A percentile compares a stretch with the other conserved stretches of the same genome.
phyloP scores from a whole-genome alignment of 106 monocot species.

The Platanthera guangdongensis region DNA sequence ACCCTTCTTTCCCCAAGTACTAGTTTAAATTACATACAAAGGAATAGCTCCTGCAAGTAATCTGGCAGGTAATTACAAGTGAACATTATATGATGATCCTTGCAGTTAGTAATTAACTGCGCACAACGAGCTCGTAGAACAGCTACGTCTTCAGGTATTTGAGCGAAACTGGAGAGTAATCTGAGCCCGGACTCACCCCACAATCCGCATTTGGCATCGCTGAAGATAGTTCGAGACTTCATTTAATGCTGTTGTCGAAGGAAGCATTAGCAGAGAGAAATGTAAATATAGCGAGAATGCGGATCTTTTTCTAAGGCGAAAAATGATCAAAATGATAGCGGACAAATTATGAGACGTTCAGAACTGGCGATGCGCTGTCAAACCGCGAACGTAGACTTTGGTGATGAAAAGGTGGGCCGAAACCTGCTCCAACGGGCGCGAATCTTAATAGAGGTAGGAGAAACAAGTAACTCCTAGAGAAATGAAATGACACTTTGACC shows the following conservation, averaged over 20 bases:
- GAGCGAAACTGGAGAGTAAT: background rate
- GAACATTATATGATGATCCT: constrained; percentile 4
- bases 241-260: constrained; percentile 37
- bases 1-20: background rate
- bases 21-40: background rate
- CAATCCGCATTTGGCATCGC: constrained; percentile 37
- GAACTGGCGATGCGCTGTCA: too few species aligned
- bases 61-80: background rate
- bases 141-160: background rate
- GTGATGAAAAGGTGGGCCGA: too few species aligned
- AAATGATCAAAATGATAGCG: too few species aligned
- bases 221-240: constrained; percentile 50
- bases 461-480: too few species aligned
- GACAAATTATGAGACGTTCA: too few species aligned
- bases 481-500: too few species aligned
- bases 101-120: background rate
- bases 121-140: background rate
- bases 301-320: too few species aligned
- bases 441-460: too few species aligned
- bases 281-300: background rate
- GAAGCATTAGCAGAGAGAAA: background rate
- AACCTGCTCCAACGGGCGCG: too few species aligned
- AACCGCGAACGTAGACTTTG: too few species aligned
- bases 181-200: constrained; percentile 17
- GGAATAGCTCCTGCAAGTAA: background rate